These are phyloP conservation scores for Liriodendron chinense DNA, from an alignment of 164 flowering plant species.

Conservation along the genomic window DNA sequence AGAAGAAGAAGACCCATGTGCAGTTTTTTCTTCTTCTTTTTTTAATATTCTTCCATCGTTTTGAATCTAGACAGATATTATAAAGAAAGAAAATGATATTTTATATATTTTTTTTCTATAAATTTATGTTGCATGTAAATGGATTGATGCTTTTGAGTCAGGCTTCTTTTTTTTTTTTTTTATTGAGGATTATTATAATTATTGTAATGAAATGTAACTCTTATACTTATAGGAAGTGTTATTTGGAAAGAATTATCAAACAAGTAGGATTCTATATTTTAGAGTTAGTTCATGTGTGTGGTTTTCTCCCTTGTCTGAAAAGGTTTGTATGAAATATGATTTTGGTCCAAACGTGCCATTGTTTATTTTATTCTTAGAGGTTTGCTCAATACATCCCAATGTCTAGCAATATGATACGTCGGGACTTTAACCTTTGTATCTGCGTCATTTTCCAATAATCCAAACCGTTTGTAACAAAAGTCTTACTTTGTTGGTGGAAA, in stretches of 20 bases:
- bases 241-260: background rate
- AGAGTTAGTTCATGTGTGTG: background rate
- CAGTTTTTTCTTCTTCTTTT: constrained; percentile 1
- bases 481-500: too few relatives aligned
- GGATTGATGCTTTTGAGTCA: constrained; percentile 1
- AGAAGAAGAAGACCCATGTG: constrained; percentile 5
- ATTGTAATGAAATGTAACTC: too few relatives aligned
- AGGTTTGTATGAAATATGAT: background rate
- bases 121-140: constrained; percentile 5
- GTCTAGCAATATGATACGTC: too few relatives aligned
- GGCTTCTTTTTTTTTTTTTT: background rate
- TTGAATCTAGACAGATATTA: background rate
- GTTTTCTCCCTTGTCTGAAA: background rate
- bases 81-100: background rate
- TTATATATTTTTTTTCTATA: background rate
- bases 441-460: too few relatives aligned
- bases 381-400: too few relatives aligned
- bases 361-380: background rate
- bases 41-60: background rate
- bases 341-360: background rate
- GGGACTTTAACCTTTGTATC: too few relatives aligned
- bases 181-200: too few relatives aligned
- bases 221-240: background rate
- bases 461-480: too few relatives aligned
- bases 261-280: background rate